Evolutionary conservation across 768 basidiomycete species (phyloP).

Genomic region (Crassisporium funariophilum): DNA sequence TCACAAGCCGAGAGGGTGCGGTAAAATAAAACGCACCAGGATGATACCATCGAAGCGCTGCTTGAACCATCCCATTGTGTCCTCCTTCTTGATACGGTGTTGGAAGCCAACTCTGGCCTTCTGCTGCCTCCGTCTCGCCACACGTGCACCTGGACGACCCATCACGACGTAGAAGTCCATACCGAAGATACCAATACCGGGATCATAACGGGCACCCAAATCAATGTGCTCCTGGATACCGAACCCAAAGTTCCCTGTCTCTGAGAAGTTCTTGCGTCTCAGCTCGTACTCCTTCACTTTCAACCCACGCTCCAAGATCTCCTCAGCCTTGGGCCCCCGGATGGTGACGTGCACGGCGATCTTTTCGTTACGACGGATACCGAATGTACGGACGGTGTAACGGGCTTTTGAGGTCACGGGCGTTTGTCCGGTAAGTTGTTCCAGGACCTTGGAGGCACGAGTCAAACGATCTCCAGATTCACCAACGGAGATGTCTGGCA

Average conservation of each 20-base stretch:
- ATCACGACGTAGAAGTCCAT: conserved; percentile 99
- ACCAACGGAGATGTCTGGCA: conserved; percentile 96
- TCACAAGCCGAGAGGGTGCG: conserved; percentile 3
- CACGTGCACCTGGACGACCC: conserved; percentile 93
- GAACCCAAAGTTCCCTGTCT: conserved; percentile 99
- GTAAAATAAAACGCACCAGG: conserved; percentile 55
- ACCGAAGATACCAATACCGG: conserved; percentile 97
- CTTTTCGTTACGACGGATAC: conserved; percentile 99
- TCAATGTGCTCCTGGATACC: conserved; percentile 99
- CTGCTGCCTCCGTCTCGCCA: conserved; percentile 88
- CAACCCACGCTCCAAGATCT: conserved; percentile 97
- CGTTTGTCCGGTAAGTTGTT: conserved; percentile 99
- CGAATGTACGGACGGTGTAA: conserved; percentile 98
- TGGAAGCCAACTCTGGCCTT: conserved; percentile 83
- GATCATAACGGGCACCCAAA: conserved; percentile 97
- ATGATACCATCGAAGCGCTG: conserved; percentile 98
- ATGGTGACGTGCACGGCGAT: conserved; percentile 99
- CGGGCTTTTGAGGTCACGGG: conserved; percentile 99
- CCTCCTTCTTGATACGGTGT: conserved; percentile 94
- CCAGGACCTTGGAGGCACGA: conserved; percentile 97
- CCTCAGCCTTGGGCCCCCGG: conserved; percentile 98
- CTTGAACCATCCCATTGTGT: conserved; percentile 99
- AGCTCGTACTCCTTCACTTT: conserved; percentile 99
- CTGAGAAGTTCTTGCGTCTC: conserved; percentile 95
- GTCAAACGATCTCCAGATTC: conserved; percentile 99